Conservation (phyloP, 2,329 filamentous ascomycete species). For the Penicillium italicum region DNA sequence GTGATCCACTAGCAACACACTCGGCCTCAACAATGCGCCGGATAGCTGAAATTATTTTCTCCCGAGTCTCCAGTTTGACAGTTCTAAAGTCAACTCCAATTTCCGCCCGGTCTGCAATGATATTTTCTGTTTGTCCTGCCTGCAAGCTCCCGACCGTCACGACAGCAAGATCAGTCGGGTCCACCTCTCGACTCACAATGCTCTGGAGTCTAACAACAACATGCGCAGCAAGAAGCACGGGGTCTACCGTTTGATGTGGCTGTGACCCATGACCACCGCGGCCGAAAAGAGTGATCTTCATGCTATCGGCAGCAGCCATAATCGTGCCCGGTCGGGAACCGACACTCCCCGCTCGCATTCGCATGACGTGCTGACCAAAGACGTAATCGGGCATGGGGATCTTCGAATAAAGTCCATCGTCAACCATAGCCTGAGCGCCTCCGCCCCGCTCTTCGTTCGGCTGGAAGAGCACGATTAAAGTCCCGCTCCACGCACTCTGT, state of each 20-base stretch:
- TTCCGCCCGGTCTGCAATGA: conserved; percentile 55
- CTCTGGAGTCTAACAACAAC: conserved; percentile 57
- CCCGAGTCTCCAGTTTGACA: conserved; percentile 45
- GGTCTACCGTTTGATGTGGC: conserved; percentile 56
- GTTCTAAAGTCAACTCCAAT: conserved; percentile 56
- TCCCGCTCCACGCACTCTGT: conserved; percentile 57
- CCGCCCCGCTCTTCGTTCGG: conserved; percentile 62
- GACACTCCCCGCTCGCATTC: conserved; percentile 41
- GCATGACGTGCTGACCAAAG: conserved; percentile 57
- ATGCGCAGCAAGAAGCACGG: conserved; percentile 55
- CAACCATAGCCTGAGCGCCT: conserved; percentile 62
- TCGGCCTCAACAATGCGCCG: conserved; percentile 57
- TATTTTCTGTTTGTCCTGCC: conserved; percentile 58
- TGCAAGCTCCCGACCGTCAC: conserved; percentile 58
- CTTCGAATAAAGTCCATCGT: conserved; percentile 53
- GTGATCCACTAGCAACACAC: conserved; percentile 49
- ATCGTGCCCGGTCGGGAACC: conserved; percentile 39
- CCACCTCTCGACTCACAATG: conserved; percentile 55
- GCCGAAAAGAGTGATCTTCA: conserved; percentile 56
- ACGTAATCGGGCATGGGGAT: conserved; percentile 55
- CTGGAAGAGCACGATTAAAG: conserved; percentile 63
- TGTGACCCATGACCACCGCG: conserved; percentile 57
- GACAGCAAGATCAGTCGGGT: conserved; percentile 53
- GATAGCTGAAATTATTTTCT: conserved; percentile 48
- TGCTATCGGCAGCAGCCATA: conserved; percentile 45